These are phyloP conservation scores for Dictyophora rubrovolvata DNA, from an alignment of 768 basidiomycete species.

Conservation along the genomic window DNA sequence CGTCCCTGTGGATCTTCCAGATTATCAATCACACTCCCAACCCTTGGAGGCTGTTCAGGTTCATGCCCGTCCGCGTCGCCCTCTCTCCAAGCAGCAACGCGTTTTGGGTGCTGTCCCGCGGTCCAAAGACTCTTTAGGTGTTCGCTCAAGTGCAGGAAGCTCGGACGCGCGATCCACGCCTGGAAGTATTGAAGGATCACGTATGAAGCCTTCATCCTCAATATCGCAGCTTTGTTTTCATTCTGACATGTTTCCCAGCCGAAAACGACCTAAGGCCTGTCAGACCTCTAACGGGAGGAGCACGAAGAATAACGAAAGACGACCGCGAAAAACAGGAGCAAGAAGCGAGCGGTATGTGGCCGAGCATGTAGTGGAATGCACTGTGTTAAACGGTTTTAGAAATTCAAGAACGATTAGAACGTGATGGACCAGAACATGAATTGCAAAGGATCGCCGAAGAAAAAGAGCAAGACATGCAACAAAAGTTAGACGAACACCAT, in stretches of 20 bases:
- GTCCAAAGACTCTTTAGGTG: background rate
- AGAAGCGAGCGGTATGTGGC: background rate
- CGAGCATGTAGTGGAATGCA: background rate
- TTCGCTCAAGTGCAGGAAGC: conserved; percentile 1
- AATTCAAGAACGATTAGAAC: conserved; percentile 1
- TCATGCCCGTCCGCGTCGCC: conserved; percentile 1
- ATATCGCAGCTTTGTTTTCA: background rate
- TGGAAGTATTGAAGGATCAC: background rate
- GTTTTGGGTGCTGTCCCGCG: conserved; percentile 7
- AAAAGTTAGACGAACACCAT: background rate
- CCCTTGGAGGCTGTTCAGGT: background rate
- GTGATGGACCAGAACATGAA: conserved; percentile 12
- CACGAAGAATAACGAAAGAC: conserved; percentile 6
- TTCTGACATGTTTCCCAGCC: background rate
- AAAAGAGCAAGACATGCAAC: conserved; percentile 16
- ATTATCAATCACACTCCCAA: conserved; percentile 3
- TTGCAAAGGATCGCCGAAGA: conserved; percentile 42
- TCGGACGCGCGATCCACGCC: background rate
- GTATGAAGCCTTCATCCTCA: background rate
- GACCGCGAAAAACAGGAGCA: conserved; percentile 6
- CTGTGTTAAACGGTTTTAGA: background rate
- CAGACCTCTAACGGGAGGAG: background rate
- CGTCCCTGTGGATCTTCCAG: background rate
- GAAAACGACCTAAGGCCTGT: background rate
- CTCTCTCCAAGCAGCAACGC: conserved; percentile 7